Conservation (phyloP, 2,329 filamentous ascomycete species). For the Hypoxylon sp. region DNA sequence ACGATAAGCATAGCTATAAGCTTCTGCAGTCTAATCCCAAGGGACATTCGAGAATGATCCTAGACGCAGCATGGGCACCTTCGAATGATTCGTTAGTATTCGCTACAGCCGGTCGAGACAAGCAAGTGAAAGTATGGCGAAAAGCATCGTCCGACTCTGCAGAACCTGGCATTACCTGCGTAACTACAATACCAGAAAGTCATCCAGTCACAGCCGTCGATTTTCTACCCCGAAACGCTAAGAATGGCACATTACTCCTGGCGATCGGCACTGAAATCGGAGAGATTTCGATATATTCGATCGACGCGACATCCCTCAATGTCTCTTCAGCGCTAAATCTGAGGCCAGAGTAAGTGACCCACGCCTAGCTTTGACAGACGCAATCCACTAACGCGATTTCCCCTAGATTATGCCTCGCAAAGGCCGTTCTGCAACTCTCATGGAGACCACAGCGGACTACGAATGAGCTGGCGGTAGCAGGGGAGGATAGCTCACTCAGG, state of each 20-base stretch:
- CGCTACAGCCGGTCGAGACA: constrained; percentile 92
- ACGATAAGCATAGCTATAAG: constrained; percentile 62
- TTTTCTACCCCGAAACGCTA: constrained; percentile 64
- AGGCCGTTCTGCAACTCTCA: constrained; percentile 75
- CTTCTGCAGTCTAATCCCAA: constrained; percentile 79
- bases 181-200: constrained; percentile 67
- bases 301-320: constrained; percentile 59
- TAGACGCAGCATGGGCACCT: constrained; percentile 88
- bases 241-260: constrained; percentile 59
- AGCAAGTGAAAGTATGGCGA: constrained; percentile 82
- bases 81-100: constrained; percentile 69
- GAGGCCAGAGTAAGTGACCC: constrained; percentile 58
- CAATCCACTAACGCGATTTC: constrained; percentile 35
- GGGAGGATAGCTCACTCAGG: constrained; percentile 74
- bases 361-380: background rate
- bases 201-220: constrained; percentile 80
- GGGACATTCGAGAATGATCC: constrained; percentile 92
- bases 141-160: constrained; percentile 26
- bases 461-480: constrained; percentile 67
- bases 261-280: constrained; percentile 73
- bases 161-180: constrained; percentile 64
- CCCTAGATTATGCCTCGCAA: constrained; percentile 70
- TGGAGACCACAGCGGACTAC: constrained; percentile 70
- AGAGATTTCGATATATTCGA: constrained; percentile 60
- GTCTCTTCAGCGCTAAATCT: constrained; percentile 58